A percentile compares a stretch with the other conserved stretches of the same genome.
phyloP scores from a whole-genome alignment of 768 basidiomycete species.

The Rhizopogon rudus region DNA sequence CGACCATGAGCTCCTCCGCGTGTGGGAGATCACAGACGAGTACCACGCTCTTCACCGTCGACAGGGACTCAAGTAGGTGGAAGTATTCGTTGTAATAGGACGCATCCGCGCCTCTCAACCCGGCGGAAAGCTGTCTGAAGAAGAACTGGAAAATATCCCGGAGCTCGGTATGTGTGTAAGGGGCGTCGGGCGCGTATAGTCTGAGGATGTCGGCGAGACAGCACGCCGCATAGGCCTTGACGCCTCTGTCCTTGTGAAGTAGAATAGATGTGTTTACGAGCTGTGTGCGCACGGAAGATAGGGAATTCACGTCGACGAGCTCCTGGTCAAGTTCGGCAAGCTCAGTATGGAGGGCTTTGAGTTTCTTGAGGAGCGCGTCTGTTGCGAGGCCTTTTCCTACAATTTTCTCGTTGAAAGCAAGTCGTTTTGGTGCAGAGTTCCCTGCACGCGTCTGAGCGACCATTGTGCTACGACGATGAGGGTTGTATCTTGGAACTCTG shows the following conservation, averaged over 20 bases:
- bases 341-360: slow-evolving; percentile 72
- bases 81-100: slow-evolving; percentile 92
- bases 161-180: slow-evolving; percentile 84
- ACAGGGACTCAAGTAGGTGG: slow-evolving; percentile 89
- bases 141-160: slow-evolving; percentile 98
- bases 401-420: slow-evolving; percentile 80
- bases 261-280: slow-evolving; percentile 76
- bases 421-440: slow-evolving; percentile 50
- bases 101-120: slow-evolving; percentile 70
- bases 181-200: slow-evolving; percentile 95
- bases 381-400: slow-evolving; percentile 70
- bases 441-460: slow-evolving; percentile 70
- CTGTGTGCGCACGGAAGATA: slow-evolving; percentile 68
- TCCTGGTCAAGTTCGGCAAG: slow-evolving; percentile 89
- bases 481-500: background rate
- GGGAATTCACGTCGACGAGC: slow-evolving; percentile 66
- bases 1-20: slow-evolving; percentile 77
- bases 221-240: slow-evolving; percentile 92
- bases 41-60: slow-evolving; percentile 92
- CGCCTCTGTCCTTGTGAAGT: slow-evolving; percentile 92
- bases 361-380: slow-evolving; percentile 81
- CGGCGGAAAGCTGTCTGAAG: slow-evolving; percentile 74
- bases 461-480: slow-evolving; percentile 38
- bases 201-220: slow-evolving; percentile 92
- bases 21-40: slow-evolving; percentile 89